Conservation (phyloP, 148 eudicot species). For the Cornus suecica region DNA sequence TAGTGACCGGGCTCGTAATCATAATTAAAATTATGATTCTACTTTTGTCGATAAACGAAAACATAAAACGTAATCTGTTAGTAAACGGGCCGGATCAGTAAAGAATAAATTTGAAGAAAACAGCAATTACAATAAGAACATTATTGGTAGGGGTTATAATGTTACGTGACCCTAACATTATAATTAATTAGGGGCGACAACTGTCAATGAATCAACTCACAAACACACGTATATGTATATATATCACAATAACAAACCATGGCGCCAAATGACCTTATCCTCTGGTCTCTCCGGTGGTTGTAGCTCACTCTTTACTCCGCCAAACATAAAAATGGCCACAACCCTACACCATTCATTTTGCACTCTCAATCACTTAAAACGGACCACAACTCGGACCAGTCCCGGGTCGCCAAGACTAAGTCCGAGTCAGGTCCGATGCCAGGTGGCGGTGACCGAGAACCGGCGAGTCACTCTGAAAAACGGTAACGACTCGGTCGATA, state of each 20-base stretch:
- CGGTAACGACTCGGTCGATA: conserved; percentile 64
- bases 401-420: conserved; percentile 17
- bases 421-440: conserved; percentile 32
- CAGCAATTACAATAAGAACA: too few species aligned
- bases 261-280: not conserved
- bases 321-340: conserved; percentile 17
- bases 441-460: conserved; percentile 34
- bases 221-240: too few species aligned
- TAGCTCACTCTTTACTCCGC: not conserved
- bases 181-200: too few species aligned
- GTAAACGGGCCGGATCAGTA: too few species aligned
- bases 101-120: too few species aligned
- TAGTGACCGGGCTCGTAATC: too few species aligned
- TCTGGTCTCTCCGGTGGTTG: not conserved
- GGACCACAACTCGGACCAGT: conserved; percentile 12
- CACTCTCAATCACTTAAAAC: conserved; percentile 1
- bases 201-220: too few species aligned
- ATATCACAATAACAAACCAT: not conserved
- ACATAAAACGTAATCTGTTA: too few species aligned
- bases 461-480: conserved; percentile 44
- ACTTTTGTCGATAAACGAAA: too few species aligned
- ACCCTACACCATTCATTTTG: conserved; percentile 18
- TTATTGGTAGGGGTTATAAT: too few species aligned
- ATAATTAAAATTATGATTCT: too few species aligned
- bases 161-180: too few species aligned